Percentiles rank a stretch among this genome's conserved stretches.
phyloP scores from a whole-genome alignment of 2,329 filamentous ascomycete genomes.

The Hypocrella siamensis region DNA sequence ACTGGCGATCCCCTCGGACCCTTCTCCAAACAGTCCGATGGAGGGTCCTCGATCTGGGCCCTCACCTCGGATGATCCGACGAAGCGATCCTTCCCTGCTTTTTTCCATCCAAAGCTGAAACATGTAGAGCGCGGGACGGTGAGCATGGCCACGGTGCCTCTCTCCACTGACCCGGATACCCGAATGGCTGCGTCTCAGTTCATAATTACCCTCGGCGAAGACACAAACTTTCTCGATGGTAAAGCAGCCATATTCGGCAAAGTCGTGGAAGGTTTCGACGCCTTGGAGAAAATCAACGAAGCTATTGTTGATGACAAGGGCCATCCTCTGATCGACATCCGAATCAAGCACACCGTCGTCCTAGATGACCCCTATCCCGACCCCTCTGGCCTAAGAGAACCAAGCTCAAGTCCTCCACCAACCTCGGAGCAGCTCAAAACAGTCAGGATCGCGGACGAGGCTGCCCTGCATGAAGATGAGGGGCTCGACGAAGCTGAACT shows the following conservation, averaged over 20 bases:
- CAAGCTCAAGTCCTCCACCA: constrained; percentile 65
- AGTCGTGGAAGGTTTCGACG: constrained; percentile 91
- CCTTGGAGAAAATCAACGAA: constrained; percentile 81
- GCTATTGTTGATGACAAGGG: constrained; percentile 78
- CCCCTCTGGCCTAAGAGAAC: constrained; percentile 59
- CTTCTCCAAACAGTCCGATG: constrained; percentile 70
- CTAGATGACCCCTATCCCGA: constrained; percentile 88
- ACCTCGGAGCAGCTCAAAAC: constrained; percentile 78
- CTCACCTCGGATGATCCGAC: constrained; percentile 49
- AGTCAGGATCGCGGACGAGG: constrained; percentile 81
- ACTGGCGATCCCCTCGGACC: constrained; percentile 89
- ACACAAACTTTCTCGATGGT: constrained; percentile 79
- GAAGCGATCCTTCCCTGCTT: constrained; percentile 66
- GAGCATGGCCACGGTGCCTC: constrained; percentile 88
- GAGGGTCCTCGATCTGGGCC: constrained; percentile 88
- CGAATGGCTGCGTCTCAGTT: constrained; percentile 84
- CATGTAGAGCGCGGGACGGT: constrained; percentile 83
- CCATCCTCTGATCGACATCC: constrained; percentile 81
- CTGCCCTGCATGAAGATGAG: constrained; percentile 60
- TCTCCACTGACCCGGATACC: constrained; percentile 60
- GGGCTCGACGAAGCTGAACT: constrained; percentile 58
- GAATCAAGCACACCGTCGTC: constrained; percentile 82
- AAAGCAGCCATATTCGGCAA: constrained; percentile 93
- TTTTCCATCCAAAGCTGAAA: constrained; percentile 75
- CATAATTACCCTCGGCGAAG: constrained; percentile 77